Evolutionary conservation across 2,329 filamentous ascomycete species (phyloP), one percentile per base, ranked within the genome.

Genomic region (Nectriaceae sp.): DNA sequence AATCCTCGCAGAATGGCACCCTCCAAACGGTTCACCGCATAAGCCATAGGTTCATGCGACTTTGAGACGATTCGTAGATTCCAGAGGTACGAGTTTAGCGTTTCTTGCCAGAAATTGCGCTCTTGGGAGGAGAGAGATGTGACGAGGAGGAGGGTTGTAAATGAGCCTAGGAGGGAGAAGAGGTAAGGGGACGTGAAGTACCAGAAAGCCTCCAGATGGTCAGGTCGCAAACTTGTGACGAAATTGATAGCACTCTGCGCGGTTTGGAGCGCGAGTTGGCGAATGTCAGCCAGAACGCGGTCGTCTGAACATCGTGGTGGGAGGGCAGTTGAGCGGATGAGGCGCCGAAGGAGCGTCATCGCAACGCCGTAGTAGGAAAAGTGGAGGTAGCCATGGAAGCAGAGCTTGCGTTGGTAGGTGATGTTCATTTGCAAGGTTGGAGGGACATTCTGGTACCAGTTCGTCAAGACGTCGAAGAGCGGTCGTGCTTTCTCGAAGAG

Each of bases 401-500:
- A 73, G n/a, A 75, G 56, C 52, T 73, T 73, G 48, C 72, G 63
- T 38, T 70, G 65, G 48, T 70, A 69, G 3, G 66, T 63, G 11
- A 70, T 57, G 42, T 75, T 71, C 61, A 78, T 72, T 41, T 75
- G 72, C 16, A 77, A 65, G 38, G 66, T 68, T 10, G 72, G 65
- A 0, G 75, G 75, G 6, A 78, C 63, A 21, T 55, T 68, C 21
- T 70, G 66, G 43, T 72, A 75, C 76, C 76, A 79, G 40, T 69
- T 67, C 24, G 73, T 74, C n/a, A 80, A 60, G 35, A 67, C 68
- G 20, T 77, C 68, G 11, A 78, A 74, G 1, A 78, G 68, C 2
- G 76, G 75, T 38, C 74, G 73, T 1, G 76, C 76, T 26, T 74
- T 73, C 50, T 75, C 72, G 11, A 76, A 68, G 1, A 78, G 72